Conservation (phyloP, 441 rosid species). For the Croton setiger region DNA sequence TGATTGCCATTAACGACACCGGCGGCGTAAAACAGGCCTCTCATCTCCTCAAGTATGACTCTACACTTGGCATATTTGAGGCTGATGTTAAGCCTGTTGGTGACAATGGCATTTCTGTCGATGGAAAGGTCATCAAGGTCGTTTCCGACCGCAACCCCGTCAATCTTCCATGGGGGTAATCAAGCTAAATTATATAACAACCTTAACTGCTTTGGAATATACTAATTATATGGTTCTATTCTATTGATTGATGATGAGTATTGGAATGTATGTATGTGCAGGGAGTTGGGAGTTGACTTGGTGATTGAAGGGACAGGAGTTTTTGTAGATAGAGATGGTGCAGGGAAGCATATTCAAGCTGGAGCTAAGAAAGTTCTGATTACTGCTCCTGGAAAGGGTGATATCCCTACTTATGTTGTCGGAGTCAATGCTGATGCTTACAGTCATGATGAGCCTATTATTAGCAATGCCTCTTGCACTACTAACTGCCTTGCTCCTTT, state of each 20-base stretch:
- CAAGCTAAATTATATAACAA: constrained; percentile 11
- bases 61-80: constrained; percentile 88
- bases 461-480: constrained; percentile 98
- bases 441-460: constrained; percentile 68
- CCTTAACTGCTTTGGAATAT: too few species aligned
- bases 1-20: constrained; percentile 85
- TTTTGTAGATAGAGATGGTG: constrained; percentile 91
- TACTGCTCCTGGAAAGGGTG: constrained; percentile 97
- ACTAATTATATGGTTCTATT: not conserved
- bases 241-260: not conserved
- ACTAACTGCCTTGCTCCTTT: constrained; percentile 98
- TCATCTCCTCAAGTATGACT: constrained; percentile 96
- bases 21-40: constrained; percentile 89
- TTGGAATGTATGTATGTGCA: constrained; percentile 13
- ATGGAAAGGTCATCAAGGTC: constrained; percentile 90
- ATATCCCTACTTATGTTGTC: constrained; percentile 90
- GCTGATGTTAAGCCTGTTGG: constrained; percentile 92
- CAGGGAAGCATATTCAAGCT: constrained; percentile 92
- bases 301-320: constrained; percentile 98
- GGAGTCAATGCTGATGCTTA: constrained; percentile 87
- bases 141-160: constrained; percentile 76
- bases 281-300: constrained; percentile 82
- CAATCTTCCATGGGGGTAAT: constrained; percentile 83
- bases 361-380: constrained; percentile 97
- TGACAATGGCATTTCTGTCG: constrained; percentile 74